Evolutionary conservation across 2,329 filamentous ascomycete species (phyloP).

Genomic region (Aspergillus sp.): DNA sequence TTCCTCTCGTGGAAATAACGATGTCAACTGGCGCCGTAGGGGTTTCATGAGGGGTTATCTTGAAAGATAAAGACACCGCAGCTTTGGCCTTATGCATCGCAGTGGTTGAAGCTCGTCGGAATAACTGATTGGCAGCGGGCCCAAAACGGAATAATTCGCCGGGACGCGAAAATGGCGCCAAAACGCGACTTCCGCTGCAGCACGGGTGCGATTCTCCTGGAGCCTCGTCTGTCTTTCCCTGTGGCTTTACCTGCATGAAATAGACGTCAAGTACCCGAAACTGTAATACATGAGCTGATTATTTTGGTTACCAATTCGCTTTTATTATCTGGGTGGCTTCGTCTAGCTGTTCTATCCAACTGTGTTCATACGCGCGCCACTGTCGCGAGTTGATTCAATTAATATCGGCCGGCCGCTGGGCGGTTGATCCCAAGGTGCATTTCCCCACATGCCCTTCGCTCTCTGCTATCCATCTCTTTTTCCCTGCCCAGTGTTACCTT

Average conservation of each 20-base stretch:
- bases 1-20: slow-evolving; percentile 15
- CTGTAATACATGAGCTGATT: background rate
- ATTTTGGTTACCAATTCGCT: slow-evolving; percentile 6
- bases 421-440: slow-evolving; percentile 27
- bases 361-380: slow-evolving; percentile 31
- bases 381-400: slow-evolving; percentile 22
- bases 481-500: background rate
- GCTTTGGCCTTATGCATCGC: background rate
- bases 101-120: background rate
- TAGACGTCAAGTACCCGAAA: background rate
- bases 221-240: slow-evolving; percentile 10
- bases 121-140: background rate
- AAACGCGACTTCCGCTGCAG: slow-evolving; percentile 22
- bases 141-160: slow-evolving; percentile 20
- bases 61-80: background rate
- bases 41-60: background rate
- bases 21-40: background rate
- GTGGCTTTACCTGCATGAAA: slow-evolving; percentile 3
- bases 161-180: slow-evolving; percentile 20
- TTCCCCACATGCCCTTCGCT: slow-evolving; percentile 14
- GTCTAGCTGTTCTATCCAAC: slow-evolving; percentile 21
- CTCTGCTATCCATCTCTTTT: slow-evolving; percentile 7
- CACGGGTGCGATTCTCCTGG: background rate
- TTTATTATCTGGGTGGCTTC: slow-evolving; percentile 19
- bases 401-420: slow-evolving; percentile 12